These are phyloP conservation scores for Penicillium sumatraense DNA, from an alignment of 2,329 filamentous ascomycete genomes.

Conservation along the genomic window DNA sequence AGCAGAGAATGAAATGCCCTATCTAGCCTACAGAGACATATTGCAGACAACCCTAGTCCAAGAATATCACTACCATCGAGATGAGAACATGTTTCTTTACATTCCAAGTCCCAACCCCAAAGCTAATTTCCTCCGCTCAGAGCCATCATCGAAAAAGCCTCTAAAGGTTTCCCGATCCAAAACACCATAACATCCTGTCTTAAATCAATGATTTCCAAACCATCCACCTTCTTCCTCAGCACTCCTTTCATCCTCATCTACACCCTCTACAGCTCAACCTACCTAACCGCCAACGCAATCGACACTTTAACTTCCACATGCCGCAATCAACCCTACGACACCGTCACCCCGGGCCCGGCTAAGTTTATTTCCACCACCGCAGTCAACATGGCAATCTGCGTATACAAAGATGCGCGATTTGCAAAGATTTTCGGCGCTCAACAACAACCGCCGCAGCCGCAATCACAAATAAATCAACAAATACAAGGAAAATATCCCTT, in stretches of 20 bases:
- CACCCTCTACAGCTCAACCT: constrained; percentile 82
- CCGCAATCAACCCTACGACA: constrained; percentile 57
- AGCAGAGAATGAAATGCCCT: constrained; percentile 21
- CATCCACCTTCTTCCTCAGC: constrained; percentile 49
- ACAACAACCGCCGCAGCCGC: constrained; percentile 41
- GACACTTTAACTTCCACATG: constrained; percentile 78
- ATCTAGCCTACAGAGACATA: too few relatives aligned
- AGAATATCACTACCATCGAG: too few relatives aligned
- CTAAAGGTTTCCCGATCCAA: constrained; percentile 48
- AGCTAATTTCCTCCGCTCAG: constrained; percentile 30
- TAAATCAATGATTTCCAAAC: constrained; percentile 44
- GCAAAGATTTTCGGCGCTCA: constrained; percentile 77
- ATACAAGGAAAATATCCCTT: background rate
- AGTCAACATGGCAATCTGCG: constrained; percentile 83
- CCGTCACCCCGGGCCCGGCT: constrained; percentile 71
- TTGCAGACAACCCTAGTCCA: too few relatives aligned
- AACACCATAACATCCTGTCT: constrained; percentile 47
- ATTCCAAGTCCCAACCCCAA: too few relatives aligned
- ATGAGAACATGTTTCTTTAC: too few relatives aligned
- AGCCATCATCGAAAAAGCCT: constrained; percentile 56
- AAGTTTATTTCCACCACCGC: constrained; percentile 82
- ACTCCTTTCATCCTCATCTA: constrained; percentile 57
- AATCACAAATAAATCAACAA: constrained; percentile 3
- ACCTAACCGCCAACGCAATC: constrained; percentile 83
- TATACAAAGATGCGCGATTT: constrained; percentile 89